Percentiles rank a stretch among this genome's conserved stretches.
These are phyloP conservation scores for Ceratocystis alfenasii DNA, from an alignment of 2,329 filamentous ascomycete genomes.

Conservation along the genomic window DNA sequence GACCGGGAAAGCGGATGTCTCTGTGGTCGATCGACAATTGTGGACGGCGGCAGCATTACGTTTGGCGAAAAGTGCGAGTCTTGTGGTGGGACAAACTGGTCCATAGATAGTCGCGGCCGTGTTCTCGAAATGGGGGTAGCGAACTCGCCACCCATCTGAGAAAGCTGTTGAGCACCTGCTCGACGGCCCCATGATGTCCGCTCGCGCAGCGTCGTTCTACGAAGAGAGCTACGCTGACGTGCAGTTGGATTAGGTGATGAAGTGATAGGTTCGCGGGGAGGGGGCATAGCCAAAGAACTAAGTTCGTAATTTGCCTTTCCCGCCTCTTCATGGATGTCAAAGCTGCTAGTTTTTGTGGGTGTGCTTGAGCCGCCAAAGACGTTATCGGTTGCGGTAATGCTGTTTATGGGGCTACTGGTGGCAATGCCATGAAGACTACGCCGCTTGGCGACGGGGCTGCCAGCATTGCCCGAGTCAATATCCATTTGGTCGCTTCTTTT, in stretches of 20 bases:
- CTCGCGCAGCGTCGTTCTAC: conserved; percentile 72
- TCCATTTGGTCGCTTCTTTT: conserved; percentile 92
- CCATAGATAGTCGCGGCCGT: conserved; percentile 63
- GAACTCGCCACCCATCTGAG: conserved; percentile 41
- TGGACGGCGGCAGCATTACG: conserved; percentile 33
- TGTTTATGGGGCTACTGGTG: conserved; percentile 19
- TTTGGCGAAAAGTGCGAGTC: conserved; percentile 41
- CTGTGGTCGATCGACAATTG: conserved; percentile 34
- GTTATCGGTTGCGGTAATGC: conserved; percentile 45
- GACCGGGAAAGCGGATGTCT: conserved; percentile 79
- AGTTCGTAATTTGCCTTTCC: conserved; percentile 42
- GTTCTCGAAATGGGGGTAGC: conserved; percentile 45
- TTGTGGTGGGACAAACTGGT: conserved; percentile 59
- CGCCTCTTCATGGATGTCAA: conserved; percentile 31
- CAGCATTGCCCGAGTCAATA: conserved; percentile 62
- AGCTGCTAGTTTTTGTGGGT: conserved; percentile 13
- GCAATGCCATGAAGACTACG: conserved; percentile 71
- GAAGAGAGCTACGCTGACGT: conserved; percentile 62
- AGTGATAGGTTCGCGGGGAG: conserved; percentile 31
- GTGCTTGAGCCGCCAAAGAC: conserved; percentile 47
- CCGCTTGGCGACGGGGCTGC: conserved; percentile 82
- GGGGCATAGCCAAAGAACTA: conserved; percentile 29
- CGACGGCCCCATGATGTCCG: conserved; percentile 52
- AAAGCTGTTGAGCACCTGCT: conserved; percentile 38
- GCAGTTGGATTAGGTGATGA: conserved; percentile 43